phyloP scores from a whole-genome alignment of 2,329 filamentous ascomycete species.

The Arthrobotrys sinensis region DNA sequence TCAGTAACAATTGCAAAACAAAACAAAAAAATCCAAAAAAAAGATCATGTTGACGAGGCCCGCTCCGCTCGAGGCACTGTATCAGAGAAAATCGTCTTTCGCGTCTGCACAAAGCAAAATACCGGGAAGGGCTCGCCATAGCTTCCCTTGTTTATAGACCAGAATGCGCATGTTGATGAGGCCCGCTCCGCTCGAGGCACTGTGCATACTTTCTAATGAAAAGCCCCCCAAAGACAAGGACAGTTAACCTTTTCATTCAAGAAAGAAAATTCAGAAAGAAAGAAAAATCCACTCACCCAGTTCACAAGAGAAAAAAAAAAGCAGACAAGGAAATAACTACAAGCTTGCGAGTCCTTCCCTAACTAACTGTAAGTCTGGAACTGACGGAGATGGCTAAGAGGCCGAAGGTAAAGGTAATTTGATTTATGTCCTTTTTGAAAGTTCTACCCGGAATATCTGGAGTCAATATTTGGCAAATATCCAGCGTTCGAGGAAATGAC shows the following conservation, averaged over 20 bases:
- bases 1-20: slow-evolving; percentile 50
- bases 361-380: slow-evolving; percentile 57
- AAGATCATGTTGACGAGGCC: slow-evolving; percentile 60
- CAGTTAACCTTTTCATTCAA: slow-evolving; percentile 60
- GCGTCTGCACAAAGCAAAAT: slow-evolving; percentile 50
- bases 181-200: slow-evolving; percentile 62
- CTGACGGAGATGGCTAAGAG: slow-evolving; percentile 2
- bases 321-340: slow-evolving; percentile 28
- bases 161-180: slow-evolving; percentile 62
- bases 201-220: slow-evolving; percentile 62
- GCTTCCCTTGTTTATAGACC: slow-evolving; percentile 62
- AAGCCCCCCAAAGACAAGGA: slow-evolving; percentile 59
- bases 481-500: slow-evolving; percentile 14
- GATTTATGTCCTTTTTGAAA: slow-evolving; percentile 15
- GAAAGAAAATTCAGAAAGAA: slow-evolving; percentile 36
- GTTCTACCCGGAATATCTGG: slow-evolving; percentile 16
- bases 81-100: slow-evolving; percentile 58
- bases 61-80: slow-evolving; percentile 62
- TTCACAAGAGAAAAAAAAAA: slow-evolving; percentile 4
- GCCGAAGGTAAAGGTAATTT: slow-evolving; percentile 21
- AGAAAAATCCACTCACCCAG: slow-evolving; percentile 21
- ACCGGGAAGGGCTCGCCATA: slow-evolving; percentile 61
- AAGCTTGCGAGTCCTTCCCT: slow-evolving; percentile 61
- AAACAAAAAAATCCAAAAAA: slow-evolving; percentile 27
- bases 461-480: slow-evolving; percentile 21